Evolutionary conservation across 306 rosid genomes (phyloP).

Genomic region (Benincasa hispida): DNA sequence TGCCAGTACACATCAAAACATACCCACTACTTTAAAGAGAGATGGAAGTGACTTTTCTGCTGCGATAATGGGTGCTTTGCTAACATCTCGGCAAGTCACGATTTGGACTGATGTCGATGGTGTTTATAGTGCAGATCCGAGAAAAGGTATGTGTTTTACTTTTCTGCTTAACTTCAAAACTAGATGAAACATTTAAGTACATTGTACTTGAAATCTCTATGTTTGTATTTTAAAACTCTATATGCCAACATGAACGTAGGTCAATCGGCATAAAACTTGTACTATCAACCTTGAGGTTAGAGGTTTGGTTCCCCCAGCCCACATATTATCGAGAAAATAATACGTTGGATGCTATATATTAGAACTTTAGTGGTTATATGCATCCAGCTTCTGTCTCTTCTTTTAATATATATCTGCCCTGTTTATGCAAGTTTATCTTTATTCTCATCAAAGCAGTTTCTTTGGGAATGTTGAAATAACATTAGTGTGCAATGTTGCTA

Average conservation of each 20-base stretch:
- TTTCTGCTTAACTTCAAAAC: neutral
- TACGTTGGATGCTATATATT: neutral
- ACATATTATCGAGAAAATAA: too few relatives aligned
- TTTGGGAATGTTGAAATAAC: neutral
- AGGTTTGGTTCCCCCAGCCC: too few relatives aligned
- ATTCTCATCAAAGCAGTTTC: neutral
- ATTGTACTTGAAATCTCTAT: neutral
- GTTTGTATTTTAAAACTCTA: neutral
- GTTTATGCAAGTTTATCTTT: neutral
- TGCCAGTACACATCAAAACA: slow-evolving; percentile 81
- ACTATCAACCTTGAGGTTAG: too few relatives aligned
- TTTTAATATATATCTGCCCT: neutral
- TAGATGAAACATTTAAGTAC: neutral
- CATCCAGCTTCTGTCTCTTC: neutral
- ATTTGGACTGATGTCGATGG: slow-evolving; percentile 99
- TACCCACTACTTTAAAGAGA: slow-evolving; percentile 95
- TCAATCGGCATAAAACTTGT: too few relatives aligned
- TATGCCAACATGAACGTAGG: neutral
- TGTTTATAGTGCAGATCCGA: slow-evolving; percentile 94
- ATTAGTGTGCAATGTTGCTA: slow-evolving; percentile 3
- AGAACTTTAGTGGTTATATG: neutral
- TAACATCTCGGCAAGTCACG: slow-evolving; percentile 69
- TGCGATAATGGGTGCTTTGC: slow-evolving; percentile 87
- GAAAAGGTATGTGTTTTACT: slow-evolving; percentile 59
- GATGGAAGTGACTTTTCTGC: slow-evolving; percentile 99